Evolutionary conservation across 2,329 filamentous ascomycete genomes (phyloP).

Genomic region (Sporothrix brasiliensis): DNA sequence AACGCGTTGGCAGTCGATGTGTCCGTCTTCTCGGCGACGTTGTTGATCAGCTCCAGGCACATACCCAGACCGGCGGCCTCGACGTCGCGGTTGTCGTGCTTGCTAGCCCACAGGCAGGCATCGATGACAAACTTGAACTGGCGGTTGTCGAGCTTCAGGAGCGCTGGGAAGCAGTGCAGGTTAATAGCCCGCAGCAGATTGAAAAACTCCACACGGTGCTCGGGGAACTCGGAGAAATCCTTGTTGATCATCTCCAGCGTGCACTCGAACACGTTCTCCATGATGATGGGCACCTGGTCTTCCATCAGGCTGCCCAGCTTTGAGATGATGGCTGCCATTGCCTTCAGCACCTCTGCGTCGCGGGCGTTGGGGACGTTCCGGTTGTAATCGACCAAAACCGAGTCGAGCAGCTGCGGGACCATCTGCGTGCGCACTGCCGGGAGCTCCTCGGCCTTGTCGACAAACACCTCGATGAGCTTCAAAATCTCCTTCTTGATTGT

Average conservation of each 20-base stretch:
- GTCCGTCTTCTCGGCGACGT: slow-evolving; percentile 93
- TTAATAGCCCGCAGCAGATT: slow-evolving; percentile 96
- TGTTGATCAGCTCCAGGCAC: slow-evolving; percentile 96
- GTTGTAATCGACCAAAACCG: slow-evolving; percentile 93
- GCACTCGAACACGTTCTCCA: slow-evolving; percentile 98
- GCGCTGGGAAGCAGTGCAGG: slow-evolving; percentile 90
- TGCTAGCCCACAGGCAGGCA: slow-evolving; percentile 99
- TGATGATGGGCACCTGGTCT: slow-evolving; percentile 94
- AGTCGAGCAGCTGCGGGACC: slow-evolving; percentile 92
- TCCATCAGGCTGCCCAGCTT: slow-evolving; percentile 97
- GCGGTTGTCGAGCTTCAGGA: slow-evolving; percentile 89
- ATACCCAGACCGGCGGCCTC: slow-evolving; percentile 96
- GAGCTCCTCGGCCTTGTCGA: slow-evolving; percentile 95
- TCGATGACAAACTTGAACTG: slow-evolving; percentile 99
- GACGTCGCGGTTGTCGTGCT: slow-evolving; percentile 98
- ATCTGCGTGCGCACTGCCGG: slow-evolving; percentile 92
- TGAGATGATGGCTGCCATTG: slow-evolving; percentile 96
- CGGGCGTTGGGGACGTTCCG: slow-evolving; percentile 94
- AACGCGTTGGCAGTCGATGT: slow-evolving; percentile 84
- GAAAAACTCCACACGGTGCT: slow-evolving; percentile 99
- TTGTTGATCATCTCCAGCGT: slow-evolving; percentile 99
- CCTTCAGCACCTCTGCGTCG: slow-evolving; percentile 93
- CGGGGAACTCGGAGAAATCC: slow-evolving; percentile 98
- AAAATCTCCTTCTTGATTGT: slow-evolving; percentile 99
- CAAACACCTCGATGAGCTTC: slow-evolving; percentile 96